These are phyloP conservation scores for Tritrichomonas musculus DNA, from an alignment of 208 protist genomes.

Conservation along the genomic window DNA sequence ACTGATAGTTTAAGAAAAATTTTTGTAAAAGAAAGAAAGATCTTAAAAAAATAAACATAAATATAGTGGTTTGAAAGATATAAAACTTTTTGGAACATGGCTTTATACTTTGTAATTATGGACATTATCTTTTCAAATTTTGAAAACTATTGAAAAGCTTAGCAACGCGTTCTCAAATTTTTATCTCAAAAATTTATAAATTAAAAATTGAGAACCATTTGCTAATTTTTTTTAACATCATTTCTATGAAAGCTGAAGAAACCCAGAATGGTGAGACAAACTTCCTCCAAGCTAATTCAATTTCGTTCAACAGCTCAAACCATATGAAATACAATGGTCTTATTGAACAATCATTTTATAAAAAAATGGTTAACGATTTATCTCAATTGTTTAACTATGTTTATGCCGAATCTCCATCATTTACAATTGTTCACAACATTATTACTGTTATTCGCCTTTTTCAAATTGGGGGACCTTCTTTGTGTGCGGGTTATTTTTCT, in stretches of 20 bases:
- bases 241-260: background rate
- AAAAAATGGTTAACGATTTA: background rate
- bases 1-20: no score
- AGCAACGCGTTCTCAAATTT: background rate
- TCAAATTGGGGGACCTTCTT: background rate
- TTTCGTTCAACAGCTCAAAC: background rate
- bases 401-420: background rate
- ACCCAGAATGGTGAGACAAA: background rate
- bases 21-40: background rate
- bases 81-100: background rate
- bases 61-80: background rate
- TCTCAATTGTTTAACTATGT: background rate
- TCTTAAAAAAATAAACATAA: background rate
- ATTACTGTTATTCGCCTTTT: background rate
- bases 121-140: background rate
- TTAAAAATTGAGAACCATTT: background rate
- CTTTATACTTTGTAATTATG: background rate
- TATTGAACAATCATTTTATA: background rate
- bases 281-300: background rate
- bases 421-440: background rate
- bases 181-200: background rate
- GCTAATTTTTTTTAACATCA: background rate
- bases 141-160: background rate
- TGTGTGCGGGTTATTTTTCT: background rate
- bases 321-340: background rate